Conservation (phyloP, 257 asterid species). For the Verbascum thapsus region DNA sequence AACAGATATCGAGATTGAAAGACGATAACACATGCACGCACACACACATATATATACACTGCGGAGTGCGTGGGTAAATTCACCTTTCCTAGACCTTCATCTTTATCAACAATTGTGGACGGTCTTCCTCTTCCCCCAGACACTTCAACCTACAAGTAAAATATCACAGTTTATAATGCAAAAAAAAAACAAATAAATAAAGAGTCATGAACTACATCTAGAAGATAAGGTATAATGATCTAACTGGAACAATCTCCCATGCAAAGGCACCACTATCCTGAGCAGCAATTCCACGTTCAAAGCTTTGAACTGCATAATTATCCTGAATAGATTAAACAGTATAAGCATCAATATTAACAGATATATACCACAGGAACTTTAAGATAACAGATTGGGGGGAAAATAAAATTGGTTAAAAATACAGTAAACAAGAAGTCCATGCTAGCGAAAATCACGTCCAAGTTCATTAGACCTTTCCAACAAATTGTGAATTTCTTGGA, state of each 20-base stretch:
- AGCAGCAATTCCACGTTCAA: conserved; percentile 98
- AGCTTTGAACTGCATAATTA: conserved; percentile 85
- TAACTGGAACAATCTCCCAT: conserved; percentile 96
- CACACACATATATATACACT: background rate
- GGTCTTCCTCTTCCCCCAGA: conserved; percentile 99
- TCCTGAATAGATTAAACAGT: conserved; percentile 54
- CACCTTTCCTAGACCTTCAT: conserved; percentile 98
- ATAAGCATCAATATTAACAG: conserved; percentile 21
- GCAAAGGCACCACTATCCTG: conserved; percentile 75
- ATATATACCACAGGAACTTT: conserved; percentile 9
- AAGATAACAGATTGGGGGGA: background rate
- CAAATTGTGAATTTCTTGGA: background rate
- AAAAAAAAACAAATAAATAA: too few relatives aligned
- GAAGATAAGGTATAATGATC: conserved; percentile 28
- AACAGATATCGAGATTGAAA: too few relatives aligned
- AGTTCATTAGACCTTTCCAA: background rate
- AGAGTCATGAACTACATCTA: conserved; percentile 12
- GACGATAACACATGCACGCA: too few relatives aligned
- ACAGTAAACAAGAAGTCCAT: background rate
- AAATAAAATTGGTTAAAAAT: too few relatives aligned
- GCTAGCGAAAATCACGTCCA: background rate
- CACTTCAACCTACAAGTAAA: conserved; percentile 79
- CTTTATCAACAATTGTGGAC: conserved; percentile 82
- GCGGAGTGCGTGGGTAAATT: conserved; percentile 26
- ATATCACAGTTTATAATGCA: conserved; percentile 28